phyloP scores from a whole-genome alignment of 306 rosid genomes.

The Cercis canadensis region DNA sequence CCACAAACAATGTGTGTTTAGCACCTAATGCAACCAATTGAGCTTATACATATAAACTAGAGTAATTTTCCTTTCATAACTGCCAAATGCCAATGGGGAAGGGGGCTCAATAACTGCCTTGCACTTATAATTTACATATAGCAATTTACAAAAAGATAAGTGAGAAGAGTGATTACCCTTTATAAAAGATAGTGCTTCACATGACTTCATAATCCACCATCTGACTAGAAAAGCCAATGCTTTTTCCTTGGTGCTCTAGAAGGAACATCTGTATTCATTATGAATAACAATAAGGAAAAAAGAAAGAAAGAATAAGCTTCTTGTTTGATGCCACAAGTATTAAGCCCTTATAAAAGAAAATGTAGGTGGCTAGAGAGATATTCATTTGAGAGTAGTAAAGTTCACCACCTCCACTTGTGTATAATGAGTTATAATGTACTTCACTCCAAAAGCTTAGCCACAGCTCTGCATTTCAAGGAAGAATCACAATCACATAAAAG shows the following conservation, averaged over 20 bases:
- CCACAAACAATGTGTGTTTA: too few species aligned
- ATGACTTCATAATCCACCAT: constrained; percentile 26
- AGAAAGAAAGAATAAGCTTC: neutral
- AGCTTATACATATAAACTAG: too few species aligned
- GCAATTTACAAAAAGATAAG: too few species aligned
- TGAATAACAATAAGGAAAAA: neutral
- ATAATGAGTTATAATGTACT: constrained; percentile 93
- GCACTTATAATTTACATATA: too few species aligned
- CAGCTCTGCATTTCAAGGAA: constrained; percentile 53
- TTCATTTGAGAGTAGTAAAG: too few species aligned
- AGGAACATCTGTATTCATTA: constrained; percentile 79
- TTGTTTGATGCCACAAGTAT: constrained; percentile 2
- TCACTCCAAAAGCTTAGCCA: constrained; percentile 99
- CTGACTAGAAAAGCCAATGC: constrained; percentile 89
- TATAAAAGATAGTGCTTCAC: neutral
- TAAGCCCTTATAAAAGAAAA: constrained; percentile 5
- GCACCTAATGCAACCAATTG: too few species aligned
- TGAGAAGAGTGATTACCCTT: neutral
- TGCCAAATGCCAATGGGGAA: too few species aligned
- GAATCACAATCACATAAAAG: constrained; percentile 1
- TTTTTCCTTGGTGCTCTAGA: constrained; percentile 62
- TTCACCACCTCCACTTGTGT: constrained; percentile 71
- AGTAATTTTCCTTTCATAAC: too few species aligned
- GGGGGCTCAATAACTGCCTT: too few species aligned
- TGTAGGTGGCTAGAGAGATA: neutral